A percentile compares a stretch with the other conserved stretches of the same genome.
Conservation (phyloP, 257 asterid species). For the Solanum sejunctum region DNA sequence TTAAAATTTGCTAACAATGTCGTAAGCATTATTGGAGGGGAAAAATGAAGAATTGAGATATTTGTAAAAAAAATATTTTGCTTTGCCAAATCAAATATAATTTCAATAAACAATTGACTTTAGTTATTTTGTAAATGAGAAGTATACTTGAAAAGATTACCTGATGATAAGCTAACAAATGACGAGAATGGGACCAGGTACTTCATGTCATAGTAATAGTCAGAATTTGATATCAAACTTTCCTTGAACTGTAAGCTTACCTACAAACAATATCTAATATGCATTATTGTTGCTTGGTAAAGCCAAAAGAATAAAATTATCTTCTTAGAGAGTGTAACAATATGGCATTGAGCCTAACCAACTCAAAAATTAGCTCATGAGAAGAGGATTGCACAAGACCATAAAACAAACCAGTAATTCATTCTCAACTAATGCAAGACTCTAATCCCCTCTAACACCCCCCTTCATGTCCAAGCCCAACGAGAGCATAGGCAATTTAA, state of each 20-base stretch:
- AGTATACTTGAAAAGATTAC: constrained; percentile 6
- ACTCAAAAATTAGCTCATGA: not conserved
- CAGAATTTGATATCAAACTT: constrained; percentile 11
- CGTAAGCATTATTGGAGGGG: not conserved
- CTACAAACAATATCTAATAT: constrained; percentile 17
- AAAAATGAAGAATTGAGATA: not conserved
- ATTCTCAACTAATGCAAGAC: not conserved
- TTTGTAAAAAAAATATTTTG: not conserved
- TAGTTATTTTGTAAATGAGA: not conserved
- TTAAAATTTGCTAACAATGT: not conserved
- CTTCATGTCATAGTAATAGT: constrained; percentile 50
- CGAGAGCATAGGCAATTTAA: not conserved
- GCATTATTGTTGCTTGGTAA: not conserved
- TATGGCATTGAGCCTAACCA: not conserved
- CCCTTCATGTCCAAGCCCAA: not conserved
- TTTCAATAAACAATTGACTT: not conserved
- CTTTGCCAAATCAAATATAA: not conserved
- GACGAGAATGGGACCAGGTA: constrained; percentile 52
- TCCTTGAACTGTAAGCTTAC: constrained; percentile 5
- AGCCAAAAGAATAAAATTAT: not conserved
- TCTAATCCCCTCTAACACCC: not conserved
- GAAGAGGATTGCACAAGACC: not conserved
- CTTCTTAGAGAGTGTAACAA: not conserved
- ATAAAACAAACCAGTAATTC: not conserved
- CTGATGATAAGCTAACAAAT: constrained; percentile 39